A percentile compares a stretch with the other conserved stretches of the same genome.
phyloP scores from a whole-genome alignment of 2,329 filamentous ascomycete species.

The Aspergillus sp. region DNA sequence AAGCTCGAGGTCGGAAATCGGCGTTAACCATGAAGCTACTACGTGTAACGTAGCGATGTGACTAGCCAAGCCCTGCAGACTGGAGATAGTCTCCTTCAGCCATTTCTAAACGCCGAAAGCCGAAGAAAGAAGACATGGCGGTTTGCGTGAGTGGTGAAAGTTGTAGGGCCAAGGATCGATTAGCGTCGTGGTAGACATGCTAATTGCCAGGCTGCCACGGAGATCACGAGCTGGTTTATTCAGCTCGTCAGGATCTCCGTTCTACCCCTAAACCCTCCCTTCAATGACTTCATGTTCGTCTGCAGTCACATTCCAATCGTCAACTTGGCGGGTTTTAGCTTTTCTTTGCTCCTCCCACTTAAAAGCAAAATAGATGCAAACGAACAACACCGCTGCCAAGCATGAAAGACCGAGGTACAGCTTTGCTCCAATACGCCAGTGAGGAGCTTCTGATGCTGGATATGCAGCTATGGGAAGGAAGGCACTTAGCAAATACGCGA shows the following conservation, averaged over 20 bases:
- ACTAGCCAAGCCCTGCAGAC: no score
- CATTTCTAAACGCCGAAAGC: neutral
- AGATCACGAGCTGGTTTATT: no score
- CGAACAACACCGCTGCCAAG: conserved; percentile 5
- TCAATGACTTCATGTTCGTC: neutral
- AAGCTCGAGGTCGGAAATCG: neutral
- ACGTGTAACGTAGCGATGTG: no score
- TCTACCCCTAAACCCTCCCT: neutral
- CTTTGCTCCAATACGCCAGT: conserved; percentile 14
- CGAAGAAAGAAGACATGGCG: neutral
- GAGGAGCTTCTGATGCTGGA: conserved; percentile 7
- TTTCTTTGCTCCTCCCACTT: neutral
- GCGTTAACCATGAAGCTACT: neutral
- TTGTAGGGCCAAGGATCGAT: no score
- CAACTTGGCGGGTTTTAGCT: no score
- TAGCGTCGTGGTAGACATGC: no score
- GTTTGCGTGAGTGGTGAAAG: no score
- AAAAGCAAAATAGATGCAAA: conserved; percentile 6
- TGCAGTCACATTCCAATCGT: neutral
- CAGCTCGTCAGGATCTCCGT: neutral
- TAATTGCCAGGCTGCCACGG: no score
- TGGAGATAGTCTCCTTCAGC: no score
- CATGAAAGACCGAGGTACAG: conserved; percentile 8
- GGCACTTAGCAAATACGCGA: conserved; percentile 9
- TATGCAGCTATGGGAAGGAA: conserved; percentile 13